A percentile compares a stretch with the other conserved stretches of the same genome.
Conservation (phyloP, 2,329 filamentous ascomycete species). For the Mariannaea sp. region DNA sequence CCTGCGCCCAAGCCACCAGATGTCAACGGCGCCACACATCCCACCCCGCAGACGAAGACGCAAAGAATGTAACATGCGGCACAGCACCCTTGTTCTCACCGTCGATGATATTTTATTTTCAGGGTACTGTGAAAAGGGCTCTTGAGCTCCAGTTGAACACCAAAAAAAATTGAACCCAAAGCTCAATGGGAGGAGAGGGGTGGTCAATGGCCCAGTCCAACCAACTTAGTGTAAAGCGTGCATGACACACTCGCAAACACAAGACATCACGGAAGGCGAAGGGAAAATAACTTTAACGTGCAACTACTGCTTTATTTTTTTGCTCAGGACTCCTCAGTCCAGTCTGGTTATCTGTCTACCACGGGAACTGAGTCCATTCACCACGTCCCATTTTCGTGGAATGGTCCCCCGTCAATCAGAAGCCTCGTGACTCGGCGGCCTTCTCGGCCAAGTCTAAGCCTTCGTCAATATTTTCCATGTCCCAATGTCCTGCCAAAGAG, state of each 20-base stretch:
- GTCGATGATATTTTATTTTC: no score
- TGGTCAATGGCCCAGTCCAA: not conserved
- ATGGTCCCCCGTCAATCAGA: constrained; percentile 36
- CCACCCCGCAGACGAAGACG: no score
- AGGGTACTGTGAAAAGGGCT: no score
- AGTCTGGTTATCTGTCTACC: constrained; percentile 43
- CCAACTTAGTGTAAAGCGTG: no score
- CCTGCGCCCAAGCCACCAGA: not conserved
- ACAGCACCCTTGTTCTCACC: no score
- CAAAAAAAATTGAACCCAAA: no score
- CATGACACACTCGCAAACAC: no score
- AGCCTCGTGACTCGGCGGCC: constrained; percentile 36
- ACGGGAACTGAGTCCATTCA: constrained; percentile 37
- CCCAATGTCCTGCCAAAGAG: constrained; percentile 39
- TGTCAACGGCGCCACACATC: not conserved
- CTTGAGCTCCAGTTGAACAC: no score
- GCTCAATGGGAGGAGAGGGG: no score
- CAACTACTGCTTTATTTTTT: constrained; percentile 38
- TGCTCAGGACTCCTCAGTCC: constrained; percentile 42
- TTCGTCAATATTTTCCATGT: constrained; percentile 37
- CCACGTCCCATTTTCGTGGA: constrained; percentile 27
- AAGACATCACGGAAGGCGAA: no score
- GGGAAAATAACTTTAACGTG: no score
- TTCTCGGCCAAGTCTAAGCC: constrained; percentile 36
- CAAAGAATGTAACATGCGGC: no score